A percentile compares a stretch with the other conserved stretches of the same genome.
Evolutionary conservation across 2,329 filamentous ascomycete species (phyloP).

Genomic region (Pseudogymnoascus sp.): DNA sequence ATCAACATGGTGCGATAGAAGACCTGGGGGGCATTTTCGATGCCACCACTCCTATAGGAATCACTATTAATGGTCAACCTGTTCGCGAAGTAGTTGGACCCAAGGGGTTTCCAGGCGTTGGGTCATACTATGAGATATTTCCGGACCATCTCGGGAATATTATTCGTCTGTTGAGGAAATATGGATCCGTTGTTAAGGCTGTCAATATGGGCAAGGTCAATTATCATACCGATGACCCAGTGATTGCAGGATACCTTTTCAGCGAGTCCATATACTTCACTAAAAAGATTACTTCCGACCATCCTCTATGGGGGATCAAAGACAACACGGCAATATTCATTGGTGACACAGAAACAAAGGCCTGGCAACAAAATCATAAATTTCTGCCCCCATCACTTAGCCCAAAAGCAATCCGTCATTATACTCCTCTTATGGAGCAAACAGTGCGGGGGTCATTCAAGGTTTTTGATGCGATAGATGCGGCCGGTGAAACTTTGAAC

Average conservation of each 20-base stretch:
- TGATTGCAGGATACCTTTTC: not conserved
- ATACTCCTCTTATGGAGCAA: constrained; percentile 51
- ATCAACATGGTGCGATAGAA: not conserved
- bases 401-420: constrained; percentile 54
- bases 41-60: not conserved
- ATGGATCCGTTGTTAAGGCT: constrained; percentile 30
- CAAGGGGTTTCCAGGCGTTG: constrained; percentile 16
- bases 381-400: constrained; percentile 53
- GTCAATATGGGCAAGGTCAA: constrained; percentile 26
- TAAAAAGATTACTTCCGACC: constrained; percentile 12
- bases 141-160: constrained; percentile 34
- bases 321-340: constrained; percentile 38
- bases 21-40: not conserved
- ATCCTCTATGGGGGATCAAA: constrained; percentile 40
- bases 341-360: constrained; percentile 43
- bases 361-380: constrained; percentile 50
- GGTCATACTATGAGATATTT: constrained; percentile 30
- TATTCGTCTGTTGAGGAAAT: constrained; percentile 30
- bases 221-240: not conserved
- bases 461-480: constrained; percentile 45
- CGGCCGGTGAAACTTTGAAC: constrained; percentile 36
- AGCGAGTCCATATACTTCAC: not conserved
- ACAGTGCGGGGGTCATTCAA: constrained; percentile 44
- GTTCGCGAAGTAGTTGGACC: not conserved
- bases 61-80: not conserved